Evolutionary conservation across 768 basidiomycete genomes (phyloP).

Genomic region (Collybia nuda): DNA sequence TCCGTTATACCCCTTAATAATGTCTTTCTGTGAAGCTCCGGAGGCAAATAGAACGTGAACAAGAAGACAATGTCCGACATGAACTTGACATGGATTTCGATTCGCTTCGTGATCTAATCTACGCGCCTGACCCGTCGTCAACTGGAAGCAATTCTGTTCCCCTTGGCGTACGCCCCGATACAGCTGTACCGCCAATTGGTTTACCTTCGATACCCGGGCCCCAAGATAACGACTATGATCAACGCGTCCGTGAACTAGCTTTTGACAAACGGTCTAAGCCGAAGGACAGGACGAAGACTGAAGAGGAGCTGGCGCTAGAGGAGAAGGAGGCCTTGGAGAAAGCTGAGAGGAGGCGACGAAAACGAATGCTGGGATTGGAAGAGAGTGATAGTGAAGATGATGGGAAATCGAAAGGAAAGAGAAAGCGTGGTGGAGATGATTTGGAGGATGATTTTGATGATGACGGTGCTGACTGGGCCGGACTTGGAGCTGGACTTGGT

Average conservation of each 20-base stretch:
- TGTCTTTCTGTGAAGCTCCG: slow-evolving; percentile 50
- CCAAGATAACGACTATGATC: slow-evolving; percentile 79
- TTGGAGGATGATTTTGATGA: slow-evolving; percentile 83
- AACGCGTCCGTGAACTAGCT: slow-evolving; percentile 86
- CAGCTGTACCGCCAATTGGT: slow-evolving; percentile 15
- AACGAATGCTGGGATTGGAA: slow-evolving; percentile 85
- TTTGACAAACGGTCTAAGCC: slow-evolving; percentile 94
- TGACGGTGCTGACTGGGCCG: slow-evolving; percentile 40
- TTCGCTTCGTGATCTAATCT: slow-evolving; percentile 73
- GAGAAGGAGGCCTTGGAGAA: slow-evolving; percentile 85
- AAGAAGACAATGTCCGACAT: slow-evolving; percentile 82
- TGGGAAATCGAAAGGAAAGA: slow-evolving; percentile 40
- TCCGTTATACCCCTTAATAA: background rate
- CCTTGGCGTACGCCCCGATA: slow-evolving; percentile 20
- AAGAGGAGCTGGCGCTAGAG: slow-evolving; percentile 89
- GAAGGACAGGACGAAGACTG: slow-evolving; percentile 94
- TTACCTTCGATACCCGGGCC: slow-evolving; percentile 25
- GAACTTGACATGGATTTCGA: slow-evolving; percentile 89
- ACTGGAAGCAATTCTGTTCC: slow-evolving; percentile 37
- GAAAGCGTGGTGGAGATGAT: slow-evolving; percentile 77
- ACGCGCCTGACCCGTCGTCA: slow-evolving; percentile 48
- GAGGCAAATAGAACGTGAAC: slow-evolving; percentile 85
- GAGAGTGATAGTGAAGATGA: slow-evolving; percentile 68
- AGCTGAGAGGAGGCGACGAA: slow-evolving; percentile 74
- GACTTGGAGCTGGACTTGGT: slow-evolving; percentile 40